Conservation (phyloP, 2,329 filamentous ascomycete species). For the Diaporthe sp. region DNA sequence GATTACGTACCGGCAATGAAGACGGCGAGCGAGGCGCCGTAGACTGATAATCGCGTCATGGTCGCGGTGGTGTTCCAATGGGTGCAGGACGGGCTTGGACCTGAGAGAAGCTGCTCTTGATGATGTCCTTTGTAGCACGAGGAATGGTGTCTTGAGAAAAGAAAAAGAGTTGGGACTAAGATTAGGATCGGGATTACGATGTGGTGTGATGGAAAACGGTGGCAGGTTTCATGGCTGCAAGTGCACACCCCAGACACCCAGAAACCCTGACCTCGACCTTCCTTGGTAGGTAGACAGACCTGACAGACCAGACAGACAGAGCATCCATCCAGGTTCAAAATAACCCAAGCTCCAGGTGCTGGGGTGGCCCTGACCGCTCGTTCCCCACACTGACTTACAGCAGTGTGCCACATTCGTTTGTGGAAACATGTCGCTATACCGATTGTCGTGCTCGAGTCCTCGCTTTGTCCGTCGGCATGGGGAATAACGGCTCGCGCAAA, state of each 20-base stretch:
- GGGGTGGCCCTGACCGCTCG: slow-evolving; percentile 8
- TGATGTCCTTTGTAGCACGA: not conserved
- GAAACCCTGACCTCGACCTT: not conserved
- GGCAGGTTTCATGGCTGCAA: slow-evolving; percentile 32
- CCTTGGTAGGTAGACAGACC: no score
- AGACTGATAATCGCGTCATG: slow-evolving; percentile 36
- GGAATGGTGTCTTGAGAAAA: slow-evolving; percentile 2
- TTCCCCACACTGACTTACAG: slow-evolving; percentile 16
- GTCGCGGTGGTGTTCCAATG: slow-evolving; percentile 3
- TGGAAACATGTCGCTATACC: not conserved
- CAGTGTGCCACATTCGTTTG: not conserved
- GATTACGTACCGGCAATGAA: slow-evolving; percentile 35
- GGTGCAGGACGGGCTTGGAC: slow-evolving; percentile 22
- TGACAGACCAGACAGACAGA: no score
- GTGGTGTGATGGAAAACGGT: slow-evolving; percentile 32
- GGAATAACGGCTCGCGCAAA: not conserved
- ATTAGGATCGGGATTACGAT: slow-evolving; percentile 16
- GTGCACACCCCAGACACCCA: not conserved
- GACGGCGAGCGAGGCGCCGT: slow-evolving; percentile 32
- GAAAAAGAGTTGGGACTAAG: not conserved
- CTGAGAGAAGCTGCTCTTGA: slow-evolving; percentile 13
- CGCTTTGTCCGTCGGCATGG: not conserved
- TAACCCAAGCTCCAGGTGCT: not conserved
- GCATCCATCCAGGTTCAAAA: not conserved
- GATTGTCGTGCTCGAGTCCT: not conserved